phyloP scores from a whole-genome alignment of 345 rosid species.

The Ailanthus altissimus region DNA sequence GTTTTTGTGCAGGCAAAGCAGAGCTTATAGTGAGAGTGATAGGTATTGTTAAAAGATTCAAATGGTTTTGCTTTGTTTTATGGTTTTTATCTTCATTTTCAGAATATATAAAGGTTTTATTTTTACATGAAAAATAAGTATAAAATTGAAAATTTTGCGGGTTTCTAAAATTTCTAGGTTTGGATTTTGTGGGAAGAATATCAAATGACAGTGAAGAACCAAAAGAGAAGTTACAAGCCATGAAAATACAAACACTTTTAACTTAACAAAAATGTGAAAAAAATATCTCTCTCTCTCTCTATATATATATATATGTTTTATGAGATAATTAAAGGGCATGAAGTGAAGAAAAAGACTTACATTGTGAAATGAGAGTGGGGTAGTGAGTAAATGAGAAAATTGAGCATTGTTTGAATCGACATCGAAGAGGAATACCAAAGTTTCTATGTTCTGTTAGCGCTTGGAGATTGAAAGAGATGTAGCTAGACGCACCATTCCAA shows the following conservation, averaged over 20 bases:
- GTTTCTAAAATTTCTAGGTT: slow-evolving; percentile 25
- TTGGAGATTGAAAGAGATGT: background rate
- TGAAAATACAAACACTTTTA: slow-evolving; percentile 16
- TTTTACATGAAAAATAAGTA: slow-evolving; percentile 45
- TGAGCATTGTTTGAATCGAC: slow-evolving; percentile 29
- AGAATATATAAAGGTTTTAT: slow-evolving; percentile 18
- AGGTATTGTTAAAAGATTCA: slow-evolving; percentile 59
- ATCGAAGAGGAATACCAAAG: slow-evolving; percentile 31
- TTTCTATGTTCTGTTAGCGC: slow-evolving; percentile 10
- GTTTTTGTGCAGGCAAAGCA: slow-evolving; percentile 46
- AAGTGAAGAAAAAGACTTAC: slow-evolving; percentile 26
- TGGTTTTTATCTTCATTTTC: slow-evolving; percentile 25
- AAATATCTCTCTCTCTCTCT: no score
- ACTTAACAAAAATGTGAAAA: background rate
- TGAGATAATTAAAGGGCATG: background rate
- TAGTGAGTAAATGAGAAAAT: slow-evolving; percentile 5
- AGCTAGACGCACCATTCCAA: background rate
- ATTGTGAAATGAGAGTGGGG: slow-evolving; percentile 32
- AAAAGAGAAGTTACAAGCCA: slow-evolving; percentile 54
- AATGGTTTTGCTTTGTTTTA: slow-evolving; percentile 31
- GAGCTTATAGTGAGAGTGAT: slow-evolving; percentile 69
- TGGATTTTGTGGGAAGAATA: slow-evolving; percentile 29
- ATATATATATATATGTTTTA: no score
- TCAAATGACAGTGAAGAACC: slow-evolving; percentile 35
- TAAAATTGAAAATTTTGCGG: slow-evolving; percentile 21